Base-by-base conservation (phyloP, 2,329 filamentous ascomycete genomes). In the Colletotrichum somersetense region DNA sequence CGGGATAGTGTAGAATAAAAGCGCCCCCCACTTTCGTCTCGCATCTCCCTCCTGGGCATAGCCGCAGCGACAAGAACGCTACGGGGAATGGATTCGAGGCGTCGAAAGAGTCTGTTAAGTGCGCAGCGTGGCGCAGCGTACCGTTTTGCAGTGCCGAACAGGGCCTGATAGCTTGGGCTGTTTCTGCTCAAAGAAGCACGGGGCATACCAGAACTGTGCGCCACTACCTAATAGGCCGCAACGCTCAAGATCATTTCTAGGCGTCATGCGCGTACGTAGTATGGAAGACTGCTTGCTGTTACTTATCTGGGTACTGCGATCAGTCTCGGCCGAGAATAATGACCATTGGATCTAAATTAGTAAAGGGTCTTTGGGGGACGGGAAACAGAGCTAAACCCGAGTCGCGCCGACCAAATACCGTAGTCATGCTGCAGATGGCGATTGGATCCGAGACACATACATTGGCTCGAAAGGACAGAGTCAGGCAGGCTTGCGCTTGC, bases 401-500 rank as follows among this genome's bases (percentile, higher is more conserved):
- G 42, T 42, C 33, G 58, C 57, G 40, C 44, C 16, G 55, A 53
- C 35, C 33, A 26, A 56, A 67, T 40, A n/a, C n/a, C n/a, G n/a
- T n/a, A 18, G 64, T 52, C 33, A 1, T 71, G 64, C 58, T 68
- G 68, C 68, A 68, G 68, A 63, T 67, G 64, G 33, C 35, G 42
- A 40, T 35, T 35, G 62, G n/a, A 46, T 67, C 50, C 64, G 40
- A 67, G 50, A 67, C 64, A 30, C 30, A 30, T 30, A 67, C 6
- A 52, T 16, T 38, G 11, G 46, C 23, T 40, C 35, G 11, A 67
- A 42, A 57, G 48, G 62, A 52, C 35, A 44, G 53, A 64, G n/a
- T n/a, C n/a, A 38, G n/a, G 5, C 14, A 38, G n/a, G 5, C 14
- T 30, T 30, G 38, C 26, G 23, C 18, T 42, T 40, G 48, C 50